Evolutionary conservation across 164 flowering plant species (phyloP), one percentile per base, ranked within the genome.

Genomic region (Warburgia ugandensis): DNA sequence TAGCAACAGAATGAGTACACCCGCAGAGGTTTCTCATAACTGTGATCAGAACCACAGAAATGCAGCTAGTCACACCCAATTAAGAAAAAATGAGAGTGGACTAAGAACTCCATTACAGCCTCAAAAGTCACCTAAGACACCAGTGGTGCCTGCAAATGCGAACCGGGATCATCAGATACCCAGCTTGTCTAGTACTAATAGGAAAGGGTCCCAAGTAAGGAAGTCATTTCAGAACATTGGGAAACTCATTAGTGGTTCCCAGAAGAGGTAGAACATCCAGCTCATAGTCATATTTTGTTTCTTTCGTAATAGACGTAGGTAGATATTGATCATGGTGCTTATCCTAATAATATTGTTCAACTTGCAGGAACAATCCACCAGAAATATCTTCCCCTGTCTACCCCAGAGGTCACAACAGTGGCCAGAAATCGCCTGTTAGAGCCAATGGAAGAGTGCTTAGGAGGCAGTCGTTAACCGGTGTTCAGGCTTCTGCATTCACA

Each of bases 191-290:
- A 52, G 43, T 38, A 43, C 65, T 6, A 66, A 52, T 53, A 77
- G 68, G 37, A 85, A 83, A 65, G 76, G 77, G 45, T 85, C 94
- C 31, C 95, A 81, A 22, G 72, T 92, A 50, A 73, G 73, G 59
- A 88, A 73, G 63, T 85, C 98, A 29, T 67, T 92, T 36, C 72
- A 80, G 23, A 73, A 79, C 20, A 77, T 88, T 29, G 96, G 98
- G 61, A 91, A 80, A 60, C 55, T 88, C 39, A 81, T 92, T 4
- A 77, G 74, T 65, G 91, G 91, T 40, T 71, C 94, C n/a, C 91
- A 83, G 25, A 88, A 72, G 65, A 81, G 83, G 98, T 90, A 54
- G 6, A 5, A 10, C 3, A 30, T 29, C 6, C 33, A 5, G 5
- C 22, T 16, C 32, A 41, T 55, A 35, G 42, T 4, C 3, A 20